These are phyloP conservation scores for Zygosaccharomyces pseudobailii DNA, from an alignment of 1,139 yeast species.

Conservation along the genomic window DNA sequence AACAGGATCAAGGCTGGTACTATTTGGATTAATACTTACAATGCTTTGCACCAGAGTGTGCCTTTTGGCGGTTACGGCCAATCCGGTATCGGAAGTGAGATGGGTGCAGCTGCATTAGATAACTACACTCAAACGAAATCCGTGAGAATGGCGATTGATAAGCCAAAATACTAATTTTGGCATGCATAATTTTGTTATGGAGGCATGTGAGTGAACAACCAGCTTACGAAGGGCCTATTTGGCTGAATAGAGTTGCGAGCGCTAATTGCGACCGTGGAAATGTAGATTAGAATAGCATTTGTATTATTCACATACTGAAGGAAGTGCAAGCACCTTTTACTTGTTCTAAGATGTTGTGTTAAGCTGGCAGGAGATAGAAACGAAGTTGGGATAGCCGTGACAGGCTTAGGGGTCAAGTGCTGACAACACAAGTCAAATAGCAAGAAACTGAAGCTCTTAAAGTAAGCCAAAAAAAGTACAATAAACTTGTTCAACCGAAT, in stretches of 20 bases:
- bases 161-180: slow-evolving; percentile 12
- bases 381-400: too few species aligned
- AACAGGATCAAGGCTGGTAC: slow-evolving; percentile 67
- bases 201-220: neutral
- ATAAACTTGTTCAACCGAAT: too few species aligned
- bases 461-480: too few species aligned
- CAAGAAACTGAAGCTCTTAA: too few species aligned
- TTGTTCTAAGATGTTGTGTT: too few species aligned
- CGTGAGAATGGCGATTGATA: slow-evolving; percentile 37
- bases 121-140: slow-evolving; percentile 64
- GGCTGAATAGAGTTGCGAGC: neutral
- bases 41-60: slow-evolving; percentile 55
- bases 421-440: too few species aligned
- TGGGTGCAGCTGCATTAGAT: slow-evolving; percentile 64
- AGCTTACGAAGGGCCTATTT: too few species aligned
- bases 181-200: slow-evolving; percentile 5
- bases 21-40: slow-evolving; percentile 52
- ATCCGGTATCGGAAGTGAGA: slow-evolving; percentile 70
- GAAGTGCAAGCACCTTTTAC: too few species aligned
- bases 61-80: slow-evolving; percentile 61
- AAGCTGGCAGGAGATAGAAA: too few species aligned
- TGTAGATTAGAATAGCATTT: neutral
- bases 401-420: too few species aligned
- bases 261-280: neutral
- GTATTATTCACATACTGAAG: too few species aligned